Percentiles rank a stretch among this genome's conserved stretches.
Conservation (phyloP, 1,284 basidiomycete species). For the Heterobasidion irregulare region DNA sequence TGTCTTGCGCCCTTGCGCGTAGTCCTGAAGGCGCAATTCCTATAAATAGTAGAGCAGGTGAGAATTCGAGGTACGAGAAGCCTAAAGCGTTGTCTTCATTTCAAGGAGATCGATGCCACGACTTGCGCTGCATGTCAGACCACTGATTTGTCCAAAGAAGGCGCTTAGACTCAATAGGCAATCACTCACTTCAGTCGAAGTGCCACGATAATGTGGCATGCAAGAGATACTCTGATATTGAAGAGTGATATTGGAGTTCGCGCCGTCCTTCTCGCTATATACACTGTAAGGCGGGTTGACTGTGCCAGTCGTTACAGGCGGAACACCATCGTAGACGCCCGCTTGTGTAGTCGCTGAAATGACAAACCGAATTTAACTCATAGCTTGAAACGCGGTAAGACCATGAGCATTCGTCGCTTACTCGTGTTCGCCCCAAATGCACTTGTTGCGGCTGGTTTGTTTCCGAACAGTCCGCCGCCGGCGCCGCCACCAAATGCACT, state of each 20-base stretch:
- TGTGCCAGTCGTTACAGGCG: conserved; percentile 56
- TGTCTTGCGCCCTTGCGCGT: conserved; percentile 68
- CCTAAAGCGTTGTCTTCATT: conserved; percentile 4
- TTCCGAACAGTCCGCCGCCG: conserved; percentile 22
- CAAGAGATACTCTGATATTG: conserved; percentile 72
- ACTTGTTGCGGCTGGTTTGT: conserved; percentile 19
- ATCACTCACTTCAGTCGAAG: conserved; percentile 58
- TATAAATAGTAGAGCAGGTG: conserved; percentile 16
- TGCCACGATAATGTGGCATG: conserved; percentile 59
- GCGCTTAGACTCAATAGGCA: conserved; percentile 3
- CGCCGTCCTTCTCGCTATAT: conserved; percentile 52
- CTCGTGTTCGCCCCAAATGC: conserved; percentile 16
- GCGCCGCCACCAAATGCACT: conserved; percentile 22
- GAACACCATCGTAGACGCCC: conserved; percentile 21
- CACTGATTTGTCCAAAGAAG: conserved; percentile 11
- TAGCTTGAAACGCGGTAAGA: not conserved
- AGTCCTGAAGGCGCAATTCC: conserved; percentile 73
- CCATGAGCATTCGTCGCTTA: not conserved
- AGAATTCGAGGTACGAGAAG: not conserved
- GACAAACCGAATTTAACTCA: not conserved
- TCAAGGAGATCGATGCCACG: no score
- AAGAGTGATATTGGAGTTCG: conserved; percentile 29
- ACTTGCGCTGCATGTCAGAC: not conserved
- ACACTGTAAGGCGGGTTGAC: conserved; percentile 47
- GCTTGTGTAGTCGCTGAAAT: conserved; percentile 13